These are phyloP conservation scores for Protomyces macrosporus DNA, from an alignment of 1,139 yeast species.

Conservation along the genomic window DNA sequence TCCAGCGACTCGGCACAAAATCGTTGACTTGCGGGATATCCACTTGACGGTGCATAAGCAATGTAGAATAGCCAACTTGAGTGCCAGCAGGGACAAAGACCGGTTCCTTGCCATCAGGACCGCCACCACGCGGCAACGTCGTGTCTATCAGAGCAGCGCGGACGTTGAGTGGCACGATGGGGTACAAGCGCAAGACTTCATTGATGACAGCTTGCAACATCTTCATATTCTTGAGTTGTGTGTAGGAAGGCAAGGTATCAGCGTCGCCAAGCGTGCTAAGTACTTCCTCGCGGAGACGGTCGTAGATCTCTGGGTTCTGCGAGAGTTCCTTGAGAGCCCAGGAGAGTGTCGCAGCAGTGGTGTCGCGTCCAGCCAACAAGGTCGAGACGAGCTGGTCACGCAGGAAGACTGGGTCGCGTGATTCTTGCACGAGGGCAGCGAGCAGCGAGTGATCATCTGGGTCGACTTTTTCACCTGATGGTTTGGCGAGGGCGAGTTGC, in stretches of 20 bases:
- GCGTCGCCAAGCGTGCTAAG: constrained; percentile 20
- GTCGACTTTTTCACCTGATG: background rate
- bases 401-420: constrained; percentile 37
- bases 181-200: constrained; percentile 52
- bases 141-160: constrained; percentile 48
- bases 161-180: constrained; percentile 52
- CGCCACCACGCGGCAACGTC: constrained; percentile 52
- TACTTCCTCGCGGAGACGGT: constrained; percentile 44
- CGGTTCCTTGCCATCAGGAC: constrained; percentile 45
- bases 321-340: constrained; percentile 48
- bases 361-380: constrained; percentile 35
- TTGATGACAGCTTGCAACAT: constrained; percentile 37
- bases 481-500: constrained; percentile 6
- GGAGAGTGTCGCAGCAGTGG: constrained; percentile 35
- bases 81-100: constrained; percentile 48
- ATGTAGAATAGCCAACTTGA: constrained; percentile 46
- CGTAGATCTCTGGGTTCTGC: constrained; percentile 44
- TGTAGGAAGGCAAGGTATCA: constrained; percentile 13
- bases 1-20: constrained; percentile 53
- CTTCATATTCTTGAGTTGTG: constrained; percentile 14
- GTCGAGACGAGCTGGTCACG: constrained; percentile 52
- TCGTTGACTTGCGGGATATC: constrained; percentile 43
- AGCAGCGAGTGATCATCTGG: constrained; percentile 15
- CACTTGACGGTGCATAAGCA: constrained; percentile 47
- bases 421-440: constrained; percentile 10